Conservation (phyloP, 768 basidiomycete genomes). For the Kockovaella imperatae region DNA sequence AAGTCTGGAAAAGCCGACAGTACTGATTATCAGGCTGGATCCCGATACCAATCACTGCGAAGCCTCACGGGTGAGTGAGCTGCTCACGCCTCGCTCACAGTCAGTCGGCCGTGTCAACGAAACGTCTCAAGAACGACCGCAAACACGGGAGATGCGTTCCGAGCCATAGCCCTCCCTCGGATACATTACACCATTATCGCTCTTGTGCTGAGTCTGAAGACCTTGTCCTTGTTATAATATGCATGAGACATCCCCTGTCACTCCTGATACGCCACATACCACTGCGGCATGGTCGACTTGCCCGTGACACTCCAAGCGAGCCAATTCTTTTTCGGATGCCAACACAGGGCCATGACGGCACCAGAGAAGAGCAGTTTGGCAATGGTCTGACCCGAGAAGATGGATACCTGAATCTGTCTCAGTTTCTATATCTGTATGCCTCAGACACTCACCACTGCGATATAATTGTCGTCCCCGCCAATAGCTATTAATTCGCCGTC, state of each 20-base stretch:
- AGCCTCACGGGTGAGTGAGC: conserved; percentile 33
- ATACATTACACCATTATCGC: too few relatives aligned
- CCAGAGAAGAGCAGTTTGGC: conserved; percentile 23
- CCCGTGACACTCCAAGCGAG: conserved; percentile 23
- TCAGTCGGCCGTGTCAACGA: too few relatives aligned
- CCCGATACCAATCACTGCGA: conserved; percentile 34
- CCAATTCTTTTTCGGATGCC: conserved; percentile 31
- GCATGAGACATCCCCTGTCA: too few relatives aligned
- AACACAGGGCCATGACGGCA: conserved; percentile 20
- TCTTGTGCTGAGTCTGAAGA: too few relatives aligned
- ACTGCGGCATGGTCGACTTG: conserved; percentile 21
- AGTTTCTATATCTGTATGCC: background rate
- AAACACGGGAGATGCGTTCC: too few relatives aligned
- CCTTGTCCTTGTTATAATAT: too few relatives aligned
- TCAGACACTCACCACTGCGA: conserved; percentile 23
- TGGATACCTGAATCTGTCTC: conserved; percentile 18
- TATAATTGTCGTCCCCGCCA: conserved; percentile 29
- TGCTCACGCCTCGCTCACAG: too few relatives aligned
- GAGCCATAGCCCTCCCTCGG: too few relatives aligned
- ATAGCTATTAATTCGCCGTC: conserved; percentile 38
- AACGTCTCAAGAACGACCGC: too few relatives aligned
- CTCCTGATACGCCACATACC: conserved; percentile 31
- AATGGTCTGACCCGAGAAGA: conserved; percentile 17
- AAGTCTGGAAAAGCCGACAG: conserved; percentile 1
- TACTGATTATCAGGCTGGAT: conserved; percentile 27